Conservation (phyloP, 768 basidiomycete species). For the Postia placenta region DNA sequence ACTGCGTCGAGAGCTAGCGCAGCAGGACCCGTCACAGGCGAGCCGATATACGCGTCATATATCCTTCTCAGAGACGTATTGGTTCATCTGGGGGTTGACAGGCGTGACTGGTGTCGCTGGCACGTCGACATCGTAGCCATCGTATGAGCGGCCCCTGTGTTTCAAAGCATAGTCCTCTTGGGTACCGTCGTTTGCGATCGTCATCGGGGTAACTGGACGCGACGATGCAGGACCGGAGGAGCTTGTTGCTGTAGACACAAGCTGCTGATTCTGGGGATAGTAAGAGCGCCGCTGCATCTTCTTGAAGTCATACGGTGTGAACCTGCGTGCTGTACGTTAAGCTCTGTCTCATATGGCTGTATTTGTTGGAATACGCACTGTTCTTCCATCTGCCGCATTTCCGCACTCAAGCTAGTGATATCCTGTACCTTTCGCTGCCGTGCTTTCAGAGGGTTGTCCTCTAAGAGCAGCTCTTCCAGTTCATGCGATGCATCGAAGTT, state of each 20-base stretch:
- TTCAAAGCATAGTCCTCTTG: conserved; percentile 20
- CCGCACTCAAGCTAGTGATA: conserved; percentile 68
- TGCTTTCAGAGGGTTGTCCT: conserved; percentile 96
- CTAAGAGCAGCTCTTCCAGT: conserved; percentile 89
- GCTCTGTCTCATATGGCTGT: too few species aligned
- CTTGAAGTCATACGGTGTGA: conserved; percentile 88
- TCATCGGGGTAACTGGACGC: conserved; percentile 63
- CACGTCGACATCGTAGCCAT: conserved; percentile 12
- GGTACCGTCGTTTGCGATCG: conserved; percentile 15
- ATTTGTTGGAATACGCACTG: conserved; percentile 50
- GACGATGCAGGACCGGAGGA: conserved; percentile 69
- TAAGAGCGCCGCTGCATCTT: conserved; percentile 89
- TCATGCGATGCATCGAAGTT: conserved; percentile 99
- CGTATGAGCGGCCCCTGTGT: conserved; percentile 12
- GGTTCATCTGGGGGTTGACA: not conserved
- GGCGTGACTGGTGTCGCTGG: not conserved
- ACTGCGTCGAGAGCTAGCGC: too few species aligned
- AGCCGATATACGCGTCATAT: not conserved
- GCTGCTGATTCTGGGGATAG: conserved; percentile 71
- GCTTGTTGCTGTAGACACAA: conserved; percentile 68
- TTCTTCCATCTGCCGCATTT: conserved; percentile 98
- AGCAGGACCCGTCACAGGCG: not conserved
- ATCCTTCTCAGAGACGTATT: conserved; percentile 8
- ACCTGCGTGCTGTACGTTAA: conserved; percentile 56
- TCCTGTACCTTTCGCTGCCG: conserved; percentile 90